phyloP scores from a whole-genome alignment of 345 rosid genomes.

The Crucihimalaya himalaica region DNA sequence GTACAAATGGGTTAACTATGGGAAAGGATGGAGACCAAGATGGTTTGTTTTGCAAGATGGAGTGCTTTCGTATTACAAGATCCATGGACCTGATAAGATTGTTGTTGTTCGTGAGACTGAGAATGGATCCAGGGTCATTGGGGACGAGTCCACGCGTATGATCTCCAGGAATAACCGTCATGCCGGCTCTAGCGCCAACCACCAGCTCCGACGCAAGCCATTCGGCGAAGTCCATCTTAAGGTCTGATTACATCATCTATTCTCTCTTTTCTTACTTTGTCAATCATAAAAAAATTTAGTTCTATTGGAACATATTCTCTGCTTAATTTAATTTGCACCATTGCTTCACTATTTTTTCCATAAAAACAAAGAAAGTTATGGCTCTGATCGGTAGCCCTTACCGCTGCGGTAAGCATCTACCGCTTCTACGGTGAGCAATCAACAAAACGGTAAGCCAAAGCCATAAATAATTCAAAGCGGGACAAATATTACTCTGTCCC shows the following conservation, averaged over 20 bases:
- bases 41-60: slow-evolving; percentile 98
- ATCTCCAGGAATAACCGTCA: slow-evolving; percentile 40
- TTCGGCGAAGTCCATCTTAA: slow-evolving; percentile 90
- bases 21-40: slow-evolving; percentile 92
- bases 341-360: neutral
- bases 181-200: neutral
- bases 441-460: too few relatives aligned
- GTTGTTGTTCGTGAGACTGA: slow-evolving; percentile 66
- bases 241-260: neutral
- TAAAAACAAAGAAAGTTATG: too few relatives aligned
- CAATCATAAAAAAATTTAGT: too few relatives aligned
- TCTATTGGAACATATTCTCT: neutral
- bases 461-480: too few relatives aligned
- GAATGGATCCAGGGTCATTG: slow-evolving; percentile 80
- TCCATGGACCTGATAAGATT: slow-evolving; percentile 92
- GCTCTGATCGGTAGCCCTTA: too few relatives aligned
- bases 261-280: neutral
- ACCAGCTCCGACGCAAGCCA: slow-evolving; percentile 60
- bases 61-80: slow-evolving; percentile 84
- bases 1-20: slow-evolving; percentile 96
- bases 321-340: neutral
- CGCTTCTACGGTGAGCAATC: too few relatives aligned
- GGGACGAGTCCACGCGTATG: slow-evolving; percentile 71
- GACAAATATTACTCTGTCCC: too few relatives aligned
- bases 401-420: too few relatives aligned